phyloP scores from a whole-genome alignment of 768 basidiomycete genomes.

The Naematelia encephala region DNA sequence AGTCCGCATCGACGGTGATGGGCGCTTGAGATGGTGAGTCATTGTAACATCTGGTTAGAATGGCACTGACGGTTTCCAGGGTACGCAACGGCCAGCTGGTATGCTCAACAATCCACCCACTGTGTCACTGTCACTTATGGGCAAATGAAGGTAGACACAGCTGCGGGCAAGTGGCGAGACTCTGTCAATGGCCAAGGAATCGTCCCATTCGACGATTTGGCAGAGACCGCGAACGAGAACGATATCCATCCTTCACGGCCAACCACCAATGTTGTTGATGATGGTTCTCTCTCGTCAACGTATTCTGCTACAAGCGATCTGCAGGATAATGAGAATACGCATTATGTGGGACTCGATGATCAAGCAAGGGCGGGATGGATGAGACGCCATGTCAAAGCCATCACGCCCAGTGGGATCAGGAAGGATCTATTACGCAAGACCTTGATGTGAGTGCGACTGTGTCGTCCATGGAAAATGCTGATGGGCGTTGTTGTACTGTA shows the following conservation, averaged over 20 bases:
- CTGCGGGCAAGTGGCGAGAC: conserved; percentile 63
- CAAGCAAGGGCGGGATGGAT: conserved; percentile 32
- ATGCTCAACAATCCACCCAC: conserved; percentile 6
- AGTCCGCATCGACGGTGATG: conserved; percentile 58
- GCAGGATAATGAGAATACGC: conserved; percentile 44
- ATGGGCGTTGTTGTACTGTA: not conserved
- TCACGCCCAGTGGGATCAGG: conserved; percentile 58
- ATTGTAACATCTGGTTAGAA: conserved; percentile 22
- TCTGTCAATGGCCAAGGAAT: conserved; percentile 58
- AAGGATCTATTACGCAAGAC: conserved; percentile 62
- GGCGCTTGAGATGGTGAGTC: conserved; percentile 45
- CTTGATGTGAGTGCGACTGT: conserved; percentile 45
- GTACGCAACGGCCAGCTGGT: conserved; percentile 58
- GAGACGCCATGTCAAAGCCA: conserved; percentile 54
- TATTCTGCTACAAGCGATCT: conserved; percentile 28
- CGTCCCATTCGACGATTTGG: conserved; percentile 21
- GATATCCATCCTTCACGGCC: conserved; percentile 10
- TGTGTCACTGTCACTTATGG: not conserved
- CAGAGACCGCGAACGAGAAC: conserved; percentile 5
- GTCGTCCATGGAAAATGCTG: not conserved
- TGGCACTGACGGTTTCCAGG: conserved; percentile 22
- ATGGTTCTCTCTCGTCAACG: conserved; percentile 14
- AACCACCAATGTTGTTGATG: conserved; percentile 5
- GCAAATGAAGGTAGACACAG: conserved; percentile 58
- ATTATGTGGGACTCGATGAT: conserved; percentile 34